phyloP scores from a whole-genome alignment of 2,329 filamentous ascomycete species.

The Thielaviopsis musarum region DNA sequence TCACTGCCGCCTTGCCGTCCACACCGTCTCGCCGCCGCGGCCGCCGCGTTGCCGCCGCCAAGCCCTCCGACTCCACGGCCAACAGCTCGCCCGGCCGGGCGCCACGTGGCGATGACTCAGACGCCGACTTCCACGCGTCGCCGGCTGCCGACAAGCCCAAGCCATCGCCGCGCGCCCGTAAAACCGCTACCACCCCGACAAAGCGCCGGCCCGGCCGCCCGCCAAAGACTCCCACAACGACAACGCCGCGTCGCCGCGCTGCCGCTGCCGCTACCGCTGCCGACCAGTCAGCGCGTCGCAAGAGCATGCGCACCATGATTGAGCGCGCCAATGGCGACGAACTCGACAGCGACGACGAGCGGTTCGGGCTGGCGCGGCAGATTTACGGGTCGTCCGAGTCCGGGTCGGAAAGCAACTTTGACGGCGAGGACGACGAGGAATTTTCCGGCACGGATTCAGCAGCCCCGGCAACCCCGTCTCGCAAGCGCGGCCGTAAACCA shows the following conservation, averaged over 20 bases:
- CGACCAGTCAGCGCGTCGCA: slow-evolving; percentile 72
- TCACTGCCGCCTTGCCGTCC: neutral
- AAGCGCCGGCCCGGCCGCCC: slow-evolving; percentile 20
- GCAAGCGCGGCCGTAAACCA: slow-evolving; percentile 18
- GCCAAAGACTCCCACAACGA: slow-evolving; percentile 16
- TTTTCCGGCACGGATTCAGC: slow-evolving; percentile 22
- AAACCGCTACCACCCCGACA: slow-evolving; percentile 18
- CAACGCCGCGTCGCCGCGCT: slow-evolving; percentile 39
- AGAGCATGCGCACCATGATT: slow-evolving; percentile 63
- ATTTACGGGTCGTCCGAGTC: slow-evolving; percentile 37
- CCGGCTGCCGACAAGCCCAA: slow-evolving; percentile 4
- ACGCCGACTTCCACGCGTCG: slow-evolving; percentile 4
- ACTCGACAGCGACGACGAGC: slow-evolving; percentile 55
- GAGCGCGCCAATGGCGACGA: slow-evolving; percentile 49
- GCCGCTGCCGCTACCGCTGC: slow-evolving; percentile 33
- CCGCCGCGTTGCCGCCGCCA: slow-evolving; percentile 1
- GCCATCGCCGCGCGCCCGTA: neutral
- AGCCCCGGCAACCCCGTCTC: slow-evolving; percentile 30
- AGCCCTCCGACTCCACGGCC: neutral
- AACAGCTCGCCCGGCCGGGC: slow-evolving; percentile 3
- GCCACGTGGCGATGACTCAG: slow-evolving; percentile 4
- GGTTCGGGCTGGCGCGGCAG: slow-evolving; percentile 48
- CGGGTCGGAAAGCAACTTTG: slow-evolving; percentile 29
- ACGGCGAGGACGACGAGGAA: slow-evolving; percentile 19
- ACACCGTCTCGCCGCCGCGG: slow-evolving; percentile 3